A percentile compares a stretch with the other conserved stretches of the same genome.
These are phyloP conservation scores for Gaeumannomyces sp. DNA, from an alignment of 2,329 filamentous ascomycete genomes.

Conservation along the genomic window DNA sequence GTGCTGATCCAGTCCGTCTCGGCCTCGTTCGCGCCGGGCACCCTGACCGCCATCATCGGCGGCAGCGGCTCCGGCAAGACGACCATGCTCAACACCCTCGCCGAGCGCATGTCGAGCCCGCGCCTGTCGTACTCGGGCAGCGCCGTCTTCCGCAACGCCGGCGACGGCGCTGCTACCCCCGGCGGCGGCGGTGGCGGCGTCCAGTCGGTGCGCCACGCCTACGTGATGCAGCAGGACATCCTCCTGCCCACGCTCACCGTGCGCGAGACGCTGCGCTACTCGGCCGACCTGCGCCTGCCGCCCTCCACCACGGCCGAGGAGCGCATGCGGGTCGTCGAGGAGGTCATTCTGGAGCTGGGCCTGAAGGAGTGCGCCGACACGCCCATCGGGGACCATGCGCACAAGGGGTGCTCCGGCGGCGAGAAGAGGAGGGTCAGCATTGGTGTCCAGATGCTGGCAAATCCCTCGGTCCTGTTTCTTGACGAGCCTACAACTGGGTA, in stretches of 20 bases:
- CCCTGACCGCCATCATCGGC: constrained; percentile 73
- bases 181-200: constrained; percentile 52
- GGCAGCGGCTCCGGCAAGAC: constrained; percentile 80
- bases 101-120: constrained; percentile 46
- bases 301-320: constrained; percentile 57
- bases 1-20: constrained; percentile 57
- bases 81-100: constrained; percentile 67
- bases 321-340: constrained; percentile 60
- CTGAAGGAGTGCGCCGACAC: constrained; percentile 74
- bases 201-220: constrained; percentile 23
- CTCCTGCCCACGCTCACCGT: constrained; percentile 68
- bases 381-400: constrained; percentile 59
- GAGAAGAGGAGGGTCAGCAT: constrained; percentile 74
- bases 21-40: constrained; percentile 58
- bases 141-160: constrained; percentile 45
- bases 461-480: constrained; percentile 70
- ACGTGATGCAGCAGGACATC: constrained; percentile 73
- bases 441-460: constrained; percentile 71
- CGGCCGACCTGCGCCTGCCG: constrained; percentile 65
- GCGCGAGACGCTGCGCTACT: constrained; percentile 66
- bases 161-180: neutral
- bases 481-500: constrained; percentile 71
- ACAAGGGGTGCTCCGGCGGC: constrained; percentile 72
- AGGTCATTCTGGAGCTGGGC: constrained; percentile 69
- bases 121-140: constrained; percentile 53